These are phyloP conservation scores for Hypoxylon sp. DNA, from an alignment of 2,329 filamentous ascomycete genomes.

Conservation along the genomic window DNA sequence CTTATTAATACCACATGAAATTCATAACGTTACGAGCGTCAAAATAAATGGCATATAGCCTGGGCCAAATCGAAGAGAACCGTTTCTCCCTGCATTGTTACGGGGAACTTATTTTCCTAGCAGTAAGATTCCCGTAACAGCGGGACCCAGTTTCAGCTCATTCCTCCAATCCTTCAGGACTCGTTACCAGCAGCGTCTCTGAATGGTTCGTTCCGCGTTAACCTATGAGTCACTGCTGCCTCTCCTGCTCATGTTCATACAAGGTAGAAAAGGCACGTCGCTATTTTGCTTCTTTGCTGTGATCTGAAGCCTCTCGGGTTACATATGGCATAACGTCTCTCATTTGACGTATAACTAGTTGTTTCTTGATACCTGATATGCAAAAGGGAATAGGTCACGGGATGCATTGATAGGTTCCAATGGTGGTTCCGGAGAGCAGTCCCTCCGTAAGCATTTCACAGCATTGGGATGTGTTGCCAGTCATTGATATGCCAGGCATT, in stretches of 20 bases:
- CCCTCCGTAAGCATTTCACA: background rate
- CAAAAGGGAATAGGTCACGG: background rate
- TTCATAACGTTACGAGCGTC: background rate
- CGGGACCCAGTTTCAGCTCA: background rate
- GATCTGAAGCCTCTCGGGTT: background rate
- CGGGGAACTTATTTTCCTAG: background rate
- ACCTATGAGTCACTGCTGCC: background rate
- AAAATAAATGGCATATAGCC: too few relatives aligned
- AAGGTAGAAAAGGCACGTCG: background rate
- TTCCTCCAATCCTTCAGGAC: background rate
- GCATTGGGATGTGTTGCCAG: background rate
- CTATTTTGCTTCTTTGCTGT: background rate
- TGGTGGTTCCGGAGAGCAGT: background rate
- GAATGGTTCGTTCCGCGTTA: background rate
- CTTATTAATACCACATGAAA: background rate
- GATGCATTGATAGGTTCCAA: background rate
- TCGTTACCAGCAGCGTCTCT: too few relatives aligned
- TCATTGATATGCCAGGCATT: background rate
- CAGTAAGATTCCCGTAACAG: background rate
- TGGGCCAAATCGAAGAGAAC: too few relatives aligned
- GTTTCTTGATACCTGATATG: background rate
- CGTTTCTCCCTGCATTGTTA: too few relatives aligned
- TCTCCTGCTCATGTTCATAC: background rate
- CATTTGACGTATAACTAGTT: background rate
- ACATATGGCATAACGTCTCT: background rate